Evolutionary conservation across 163 green algal genomes (phyloP).

Genomic region (Scenedesmus sp.): DNA sequence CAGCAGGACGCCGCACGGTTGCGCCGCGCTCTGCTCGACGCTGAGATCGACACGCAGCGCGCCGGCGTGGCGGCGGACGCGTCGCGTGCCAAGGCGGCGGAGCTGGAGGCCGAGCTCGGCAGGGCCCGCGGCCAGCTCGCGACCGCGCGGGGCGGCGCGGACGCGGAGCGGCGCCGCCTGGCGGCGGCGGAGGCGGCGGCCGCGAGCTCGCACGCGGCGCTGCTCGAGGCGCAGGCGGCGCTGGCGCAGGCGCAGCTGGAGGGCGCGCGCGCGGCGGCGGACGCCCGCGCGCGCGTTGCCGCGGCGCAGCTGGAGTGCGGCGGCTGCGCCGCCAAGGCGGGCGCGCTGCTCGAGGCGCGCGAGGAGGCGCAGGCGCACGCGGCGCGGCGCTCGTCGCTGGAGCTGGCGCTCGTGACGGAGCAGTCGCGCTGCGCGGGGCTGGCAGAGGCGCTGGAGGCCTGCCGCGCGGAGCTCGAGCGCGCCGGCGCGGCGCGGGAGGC

Average conservation of each 20-base stretch:
- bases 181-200: conserved; percentile 23
- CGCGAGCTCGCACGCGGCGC: background rate
- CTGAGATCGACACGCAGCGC: conserved; percentile 41
- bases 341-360: conserved; percentile 6
- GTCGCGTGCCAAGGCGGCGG: background rate
- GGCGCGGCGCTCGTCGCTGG: background rate
- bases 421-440: background rate
- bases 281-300: background rate
- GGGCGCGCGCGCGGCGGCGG: background rate
- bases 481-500: background rate
- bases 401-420: conserved; percentile 15
- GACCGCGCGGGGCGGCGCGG: background rate
- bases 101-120: conserved; percentile 18
- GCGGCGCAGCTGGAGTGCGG: conserved; percentile 9
- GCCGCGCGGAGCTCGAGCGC: conserved; percentile 13
- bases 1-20: conserved; percentile 41
- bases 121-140: conserved; percentile 2
- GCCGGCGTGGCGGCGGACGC: conserved; percentile 20
- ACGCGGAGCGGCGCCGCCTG: background rate
- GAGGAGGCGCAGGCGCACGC: background rate
- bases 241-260: background rate
- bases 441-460: conserved; percentile 3
- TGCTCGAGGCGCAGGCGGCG: conserved; percentile 34
- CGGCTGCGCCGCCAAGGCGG: conserved; percentile 30
- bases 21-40: conserved; percentile 34